Evolutionary conservation across 805 yeast species (phyloP).

Genomic region (Ogataea henricii): DNA sequence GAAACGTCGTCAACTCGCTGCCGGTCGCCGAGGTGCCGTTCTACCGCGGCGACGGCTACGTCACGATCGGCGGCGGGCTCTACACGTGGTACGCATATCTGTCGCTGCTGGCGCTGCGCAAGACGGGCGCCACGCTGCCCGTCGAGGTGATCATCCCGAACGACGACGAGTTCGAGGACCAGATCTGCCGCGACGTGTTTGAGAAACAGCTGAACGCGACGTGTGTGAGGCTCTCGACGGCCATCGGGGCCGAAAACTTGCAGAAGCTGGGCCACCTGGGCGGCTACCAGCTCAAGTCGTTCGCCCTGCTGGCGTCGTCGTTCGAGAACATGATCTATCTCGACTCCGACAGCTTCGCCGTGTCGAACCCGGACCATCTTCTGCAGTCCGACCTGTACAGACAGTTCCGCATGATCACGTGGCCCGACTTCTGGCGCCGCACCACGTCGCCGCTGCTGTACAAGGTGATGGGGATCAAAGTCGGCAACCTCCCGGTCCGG

Average conservation of each 20-base stretch:
- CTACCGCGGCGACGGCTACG: slow-evolving; percentile 36
- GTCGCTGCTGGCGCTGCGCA: slow-evolving; percentile 43
- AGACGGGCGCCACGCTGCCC: slow-evolving; percentile 45
- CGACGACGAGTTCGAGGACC: slow-evolving; percentile 40
- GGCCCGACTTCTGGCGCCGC: slow-evolving; percentile 81
- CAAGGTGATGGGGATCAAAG: slow-evolving; percentile 31
- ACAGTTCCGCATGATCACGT: slow-evolving; percentile 55
- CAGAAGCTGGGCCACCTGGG: slow-evolving; percentile 23
- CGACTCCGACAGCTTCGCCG: slow-evolving; percentile 51
- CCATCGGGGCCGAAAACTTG: slow-evolving; percentile 33
- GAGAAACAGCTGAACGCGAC: slow-evolving; percentile 42
- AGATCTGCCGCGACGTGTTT: slow-evolving; percentile 38
- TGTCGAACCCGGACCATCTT: slow-evolving; percentile 41
- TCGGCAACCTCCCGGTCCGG: slow-evolving; percentile 34
- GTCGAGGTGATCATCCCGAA: slow-evolving; percentile 46
- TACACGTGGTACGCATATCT: slow-evolving; percentile 44
- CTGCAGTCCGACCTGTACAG: slow-evolving; percentile 44
- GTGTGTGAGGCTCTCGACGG: slow-evolving; percentile 43
- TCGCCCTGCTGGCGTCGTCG: slow-evolving; percentile 47
- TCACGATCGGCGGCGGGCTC: slow-evolving; percentile 46
- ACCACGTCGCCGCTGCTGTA: slow-evolving; percentile 64
- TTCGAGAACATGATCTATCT: slow-evolving; percentile 47
- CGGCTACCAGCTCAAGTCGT: slow-evolving; percentile 43
- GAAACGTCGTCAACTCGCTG: slow-evolving; percentile 43
- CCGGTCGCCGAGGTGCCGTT: slow-evolving; percentile 40